These are phyloP conservation scores for Aspergillus sclerotiicarbonarius DNA, from an alignment of 495 filamentous ascomycete genomes.

Conservation along the genomic window DNA sequence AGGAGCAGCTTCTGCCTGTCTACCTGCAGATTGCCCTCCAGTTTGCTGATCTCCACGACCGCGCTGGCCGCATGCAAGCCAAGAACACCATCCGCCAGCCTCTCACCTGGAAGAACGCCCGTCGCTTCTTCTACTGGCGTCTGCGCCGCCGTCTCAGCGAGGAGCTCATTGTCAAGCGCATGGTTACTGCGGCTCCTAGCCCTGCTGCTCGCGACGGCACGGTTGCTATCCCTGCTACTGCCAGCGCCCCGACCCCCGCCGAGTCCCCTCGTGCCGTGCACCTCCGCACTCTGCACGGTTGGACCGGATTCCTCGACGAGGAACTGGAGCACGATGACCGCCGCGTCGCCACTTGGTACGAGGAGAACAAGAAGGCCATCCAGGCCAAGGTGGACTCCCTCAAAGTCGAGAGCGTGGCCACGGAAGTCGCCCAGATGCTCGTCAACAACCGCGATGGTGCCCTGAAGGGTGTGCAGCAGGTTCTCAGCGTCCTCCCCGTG, in stretches of 20 bases:
- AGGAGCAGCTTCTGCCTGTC: slow-evolving; percentile 84
- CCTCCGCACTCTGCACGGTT: slow-evolving; percentile 69
- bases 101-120: slow-evolving; percentile 82
- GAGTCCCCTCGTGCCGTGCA: slow-evolving; percentile 56
- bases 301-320: slow-evolving; percentile 64
- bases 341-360: slow-evolving; percentile 92
- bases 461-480: slow-evolving; percentile 81
- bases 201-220: slow-evolving; percentile 29
- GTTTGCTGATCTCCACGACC: slow-evolving; percentile 96
- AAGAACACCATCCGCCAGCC: slow-evolving; percentile 87
- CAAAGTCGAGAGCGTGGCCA: slow-evolving; percentile 71
- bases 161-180: slow-evolving; percentile 89
- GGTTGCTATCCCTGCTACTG: slow-evolving; percentile 35
- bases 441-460: slow-evolving; percentile 72
- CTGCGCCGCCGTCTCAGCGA: slow-evolving; percentile 94
- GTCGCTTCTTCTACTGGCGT: slow-evolving; percentile 99
- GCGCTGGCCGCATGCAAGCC: slow-evolving; percentile 94
- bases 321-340: slow-evolving; percentile 73
- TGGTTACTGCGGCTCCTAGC: slow-evolving; percentile 55
- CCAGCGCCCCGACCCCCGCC: slow-evolving; percentile 23
- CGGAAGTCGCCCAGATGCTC: slow-evolving; percentile 75
- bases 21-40: slow-evolving; percentile 92
- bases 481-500: slow-evolving; percentile 80
- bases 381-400: slow-evolving; percentile 75
- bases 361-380: slow-evolving; percentile 85